Percentiles rank a stretch among this genome's conserved stretches.
phyloP scores from a whole-genome alignment of 208 protist species.

The Crithidia fasciculata region DNA sequence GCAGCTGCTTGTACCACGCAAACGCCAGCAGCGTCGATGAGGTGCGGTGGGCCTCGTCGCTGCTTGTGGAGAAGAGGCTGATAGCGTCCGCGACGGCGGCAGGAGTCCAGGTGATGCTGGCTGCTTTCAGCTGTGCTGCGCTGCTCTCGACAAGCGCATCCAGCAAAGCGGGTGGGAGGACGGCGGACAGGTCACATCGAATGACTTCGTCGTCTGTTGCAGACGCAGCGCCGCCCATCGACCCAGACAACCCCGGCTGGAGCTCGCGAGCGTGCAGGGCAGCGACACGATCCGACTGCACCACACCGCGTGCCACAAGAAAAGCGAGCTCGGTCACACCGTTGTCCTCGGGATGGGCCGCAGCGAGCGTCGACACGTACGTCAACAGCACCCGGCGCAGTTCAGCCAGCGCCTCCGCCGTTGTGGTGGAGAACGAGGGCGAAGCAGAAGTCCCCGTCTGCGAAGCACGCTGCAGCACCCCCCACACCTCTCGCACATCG shows the following conservation, averaged over 20 bases:
- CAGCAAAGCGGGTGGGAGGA: conserved; percentile 4
- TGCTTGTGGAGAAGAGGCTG: conserved; percentile 9
- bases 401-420: background rate
- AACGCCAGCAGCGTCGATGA: conserved; percentile 12
- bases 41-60: conserved; percentile 17
- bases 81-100: conserved; percentile 19
- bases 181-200: background rate
- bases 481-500: conserved; percentile 4
- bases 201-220: background rate
- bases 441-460: background rate
- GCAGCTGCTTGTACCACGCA: conserved; percentile 32
- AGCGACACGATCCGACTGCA: background rate
- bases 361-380: background rate
- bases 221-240: background rate
- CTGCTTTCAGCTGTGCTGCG: conserved; percentile 2
- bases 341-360: background rate
- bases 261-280: background rate
- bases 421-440: background rate
- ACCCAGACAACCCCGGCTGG: background rate
- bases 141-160: background rate
- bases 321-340: conserved; percentile 11
- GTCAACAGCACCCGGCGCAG: background rate
- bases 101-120: conserved; percentile 25
- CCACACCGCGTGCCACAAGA: background rate
- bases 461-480: background rate